phyloP scores from a whole-genome alignment of 352 stramenopile genomes.

The Phytophthora capsici region DNA sequence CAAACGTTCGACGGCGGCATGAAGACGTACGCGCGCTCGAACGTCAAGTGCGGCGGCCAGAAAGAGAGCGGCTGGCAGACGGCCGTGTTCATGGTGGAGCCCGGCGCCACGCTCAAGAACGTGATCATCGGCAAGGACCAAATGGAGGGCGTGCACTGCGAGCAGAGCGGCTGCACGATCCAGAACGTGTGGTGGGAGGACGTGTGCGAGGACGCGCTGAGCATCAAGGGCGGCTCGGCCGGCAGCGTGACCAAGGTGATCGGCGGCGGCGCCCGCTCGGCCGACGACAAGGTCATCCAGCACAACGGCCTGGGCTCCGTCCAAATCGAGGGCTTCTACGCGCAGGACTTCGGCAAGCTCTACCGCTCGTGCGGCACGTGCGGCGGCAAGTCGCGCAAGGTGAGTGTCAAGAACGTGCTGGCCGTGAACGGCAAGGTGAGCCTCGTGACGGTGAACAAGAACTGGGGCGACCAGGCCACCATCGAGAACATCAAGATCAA shows the following conservation, averaged over 20 bases:
- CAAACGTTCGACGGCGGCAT: slow-evolving; percentile 47
- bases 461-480: no score
- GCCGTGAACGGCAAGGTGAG: slow-evolving; percentile 15
- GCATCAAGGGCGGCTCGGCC: slow-evolving; percentile 25
- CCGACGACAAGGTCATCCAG: slow-evolving; percentile 17
- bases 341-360: slow-evolving; percentile 23
- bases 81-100: slow-evolving; percentile 32
- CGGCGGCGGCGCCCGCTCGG: slow-evolving; percentile 19
- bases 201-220: slow-evolving; percentile 39
- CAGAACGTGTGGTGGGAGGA: slow-evolving; percentile 40
- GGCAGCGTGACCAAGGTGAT: slow-evolving; percentile 22
- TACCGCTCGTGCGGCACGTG: slow-evolving; percentile 18
- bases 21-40: slow-evolving; percentile 58
- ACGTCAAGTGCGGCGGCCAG: slow-evolving; percentile 41
- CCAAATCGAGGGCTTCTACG: slow-evolving; percentile 25
- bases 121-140: slow-evolving; percentile 18
- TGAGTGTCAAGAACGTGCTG: slow-evolving; percentile 18
- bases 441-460: no score
- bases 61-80: slow-evolving; percentile 21
- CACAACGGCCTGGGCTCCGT: slow-evolving; percentile 16
- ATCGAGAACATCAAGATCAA: no score
- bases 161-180: slow-evolving; percentile 34
- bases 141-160: slow-evolving; percentile 26
- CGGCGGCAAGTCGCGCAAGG: slow-evolving; percentile 13
- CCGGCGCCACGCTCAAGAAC: slow-evolving; percentile 31